phyloP scores from a whole-genome alignment of 495 filamentous ascomycete species.

The Bathelium albidoporum region DNA sequence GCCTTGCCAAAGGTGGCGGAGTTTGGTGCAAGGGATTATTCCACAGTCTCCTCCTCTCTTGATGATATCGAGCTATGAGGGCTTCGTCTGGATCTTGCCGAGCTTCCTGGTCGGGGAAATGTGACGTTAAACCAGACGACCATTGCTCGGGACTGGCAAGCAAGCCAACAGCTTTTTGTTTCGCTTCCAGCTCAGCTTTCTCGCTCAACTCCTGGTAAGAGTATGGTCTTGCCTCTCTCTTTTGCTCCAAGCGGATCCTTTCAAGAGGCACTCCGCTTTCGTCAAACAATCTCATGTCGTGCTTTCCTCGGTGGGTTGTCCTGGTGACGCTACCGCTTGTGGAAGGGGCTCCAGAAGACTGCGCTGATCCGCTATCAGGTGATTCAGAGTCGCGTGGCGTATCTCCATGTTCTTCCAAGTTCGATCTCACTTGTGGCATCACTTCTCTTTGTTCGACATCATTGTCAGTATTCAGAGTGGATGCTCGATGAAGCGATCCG shows the following conservation, averaged over 20 bases:
- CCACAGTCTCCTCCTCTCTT: background rate
- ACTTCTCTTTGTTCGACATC: background rate
- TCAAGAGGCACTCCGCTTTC: background rate
- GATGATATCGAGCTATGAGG: background rate
- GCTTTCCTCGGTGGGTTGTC: background rate
- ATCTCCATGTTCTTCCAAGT: background rate
- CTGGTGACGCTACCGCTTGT: background rate
- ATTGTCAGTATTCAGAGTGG: background rate
- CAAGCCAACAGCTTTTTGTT: background rate
- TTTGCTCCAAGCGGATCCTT: background rate
- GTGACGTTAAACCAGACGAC: background rate
- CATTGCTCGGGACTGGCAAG: background rate
- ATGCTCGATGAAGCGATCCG: background rate
- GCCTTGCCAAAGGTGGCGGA: background rate
- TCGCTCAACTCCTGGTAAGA: background rate
- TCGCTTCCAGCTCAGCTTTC: background rate
- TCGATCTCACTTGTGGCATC: background rate
- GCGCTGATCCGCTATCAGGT: background rate
- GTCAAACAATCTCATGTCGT: background rate
- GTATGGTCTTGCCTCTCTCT: background rate
- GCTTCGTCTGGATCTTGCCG: background rate
- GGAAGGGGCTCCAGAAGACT: background rate
- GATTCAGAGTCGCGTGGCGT: background rate
- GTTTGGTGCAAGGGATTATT: background rate
- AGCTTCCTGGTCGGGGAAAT: background rate